Evolutionary conservation across 2,329 filamentous ascomycete species (phyloP).

Genomic region (Truncatella angustata): DNA sequence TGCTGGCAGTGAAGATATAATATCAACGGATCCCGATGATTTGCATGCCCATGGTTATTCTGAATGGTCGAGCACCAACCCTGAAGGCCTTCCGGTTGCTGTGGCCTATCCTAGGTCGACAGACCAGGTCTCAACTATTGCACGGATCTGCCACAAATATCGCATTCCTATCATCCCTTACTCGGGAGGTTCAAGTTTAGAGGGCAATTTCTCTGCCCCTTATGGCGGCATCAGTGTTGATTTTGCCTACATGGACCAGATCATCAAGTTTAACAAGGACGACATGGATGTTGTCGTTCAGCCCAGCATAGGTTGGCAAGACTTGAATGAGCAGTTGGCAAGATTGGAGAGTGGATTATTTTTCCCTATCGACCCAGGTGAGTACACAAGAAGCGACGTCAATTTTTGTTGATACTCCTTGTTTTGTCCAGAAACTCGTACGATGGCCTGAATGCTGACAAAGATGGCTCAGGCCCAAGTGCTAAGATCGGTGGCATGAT

Average conservation of each 20-base stretch:
- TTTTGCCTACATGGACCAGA: slow-evolving; percentile 82
- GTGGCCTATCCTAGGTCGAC: slow-evolving; percentile 64
- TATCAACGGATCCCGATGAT: slow-evolving; percentile 63
- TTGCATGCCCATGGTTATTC: slow-evolving; percentile 64
- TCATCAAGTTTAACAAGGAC: slow-evolving; percentile 75
- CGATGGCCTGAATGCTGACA: neutral
- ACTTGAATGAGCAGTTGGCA: slow-evolving; percentile 69
- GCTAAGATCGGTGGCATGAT: slow-evolving; percentile 84
- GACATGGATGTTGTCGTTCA: slow-evolving; percentile 95
- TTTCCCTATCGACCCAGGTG: slow-evolving; percentile 84
- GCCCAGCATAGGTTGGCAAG: slow-evolving; percentile 89
- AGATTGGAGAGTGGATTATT: slow-evolving; percentile 76
- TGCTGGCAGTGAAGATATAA: slow-evolving; percentile 47
- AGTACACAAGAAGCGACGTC: slow-evolving; percentile 20
- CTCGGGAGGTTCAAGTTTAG: slow-evolving; percentile 81
- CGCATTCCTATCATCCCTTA: slow-evolving; percentile 83
- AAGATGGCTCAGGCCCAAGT: slow-evolving; percentile 43
- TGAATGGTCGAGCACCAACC: slow-evolving; percentile 63
- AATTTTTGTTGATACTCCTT: neutral
- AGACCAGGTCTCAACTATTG: slow-evolving; percentile 57
- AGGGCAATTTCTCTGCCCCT: slow-evolving; percentile 87
- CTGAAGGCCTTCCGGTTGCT: slow-evolving; percentile 59
- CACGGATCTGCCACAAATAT: slow-evolving; percentile 72
- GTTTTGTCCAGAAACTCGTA: too few relatives aligned
- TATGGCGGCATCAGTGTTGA: slow-evolving; percentile 87